Evolutionary conservation across 495 filamentous ascomycete species (phyloP), one percentile per base, ranked within the genome.

Genomic region (Hypoxylon intermedium): DNA sequence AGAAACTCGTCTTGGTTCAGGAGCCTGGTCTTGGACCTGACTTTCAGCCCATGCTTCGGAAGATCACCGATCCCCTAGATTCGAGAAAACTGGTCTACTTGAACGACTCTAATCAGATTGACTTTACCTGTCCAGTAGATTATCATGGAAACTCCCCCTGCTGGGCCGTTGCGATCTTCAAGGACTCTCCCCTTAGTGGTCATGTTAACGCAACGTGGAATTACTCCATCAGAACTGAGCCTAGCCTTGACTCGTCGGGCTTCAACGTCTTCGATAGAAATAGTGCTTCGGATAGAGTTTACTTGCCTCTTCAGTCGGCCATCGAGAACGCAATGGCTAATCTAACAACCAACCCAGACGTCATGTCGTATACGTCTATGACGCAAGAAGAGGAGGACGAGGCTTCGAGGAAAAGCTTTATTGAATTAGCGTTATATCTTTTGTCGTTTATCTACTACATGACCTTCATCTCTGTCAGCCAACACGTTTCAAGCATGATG

Each of bases 191-290:
- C 6, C 75, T 70, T 9, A 84, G 87, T 68, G 85, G 85, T 7
- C 60, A 68, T 2, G 74, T 70, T 33, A 80, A 78, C 3, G 64
- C 58, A 20, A 67, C 72, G 15, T 91, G 89, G 89, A 89, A 89
- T 71, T 92, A 91, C 64, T 87, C 85, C 2, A 75, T 92, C 19
- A 72, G 86, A 50, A 83, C 82, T 5, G 88, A 92, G 70, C 82
- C 81, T 1, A 74, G 77, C 0, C 72, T 88, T 33, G 76, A 77
- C 6, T 51, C 58, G 5, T 53, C 40, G 24, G 11, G 34, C 42
- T 79, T 77, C 46, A 81, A 90, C 46, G 77, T 81, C 55, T 80
- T 83, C 43, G 72, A 79, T 9, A 73, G 74, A 7, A 63, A 76
- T 20, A 73, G 79, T 48, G 86, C 89, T 63, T 82, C 85, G 64